These are phyloP conservation scores for Zarea fungicola DNA, from an alignment of 2,329 filamentous ascomycete species.

Conservation along the genomic window DNA sequence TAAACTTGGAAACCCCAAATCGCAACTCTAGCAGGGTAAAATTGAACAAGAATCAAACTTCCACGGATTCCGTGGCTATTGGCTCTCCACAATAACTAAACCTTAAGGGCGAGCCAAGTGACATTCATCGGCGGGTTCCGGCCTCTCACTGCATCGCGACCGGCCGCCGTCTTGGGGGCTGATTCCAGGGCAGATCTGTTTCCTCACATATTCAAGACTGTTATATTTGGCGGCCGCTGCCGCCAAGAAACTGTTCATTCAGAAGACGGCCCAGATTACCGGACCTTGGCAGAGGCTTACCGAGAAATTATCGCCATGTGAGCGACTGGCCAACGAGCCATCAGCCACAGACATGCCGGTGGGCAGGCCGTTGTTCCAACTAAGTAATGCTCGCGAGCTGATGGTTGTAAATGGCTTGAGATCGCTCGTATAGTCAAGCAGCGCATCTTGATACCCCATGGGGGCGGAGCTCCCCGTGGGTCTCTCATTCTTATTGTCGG, in stretches of 20 bases:
- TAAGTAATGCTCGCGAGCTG: neutral
- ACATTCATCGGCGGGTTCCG: conserved; percentile 3
- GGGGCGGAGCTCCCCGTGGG: conserved; percentile 9
- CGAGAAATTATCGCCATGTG: neutral
- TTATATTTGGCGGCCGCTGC: neutral
- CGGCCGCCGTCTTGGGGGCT: neutral
- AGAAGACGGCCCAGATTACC: neutral
- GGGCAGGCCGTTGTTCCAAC: neutral
- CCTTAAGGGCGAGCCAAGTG: too few species aligned
- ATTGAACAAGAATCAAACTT: neutral
- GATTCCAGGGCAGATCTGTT: too few species aligned
- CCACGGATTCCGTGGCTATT: neutral
- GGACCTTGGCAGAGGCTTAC: neutral
- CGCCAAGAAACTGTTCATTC: neutral
- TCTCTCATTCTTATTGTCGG: neutral
- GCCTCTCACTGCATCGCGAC: neutral
- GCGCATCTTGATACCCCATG: neutral
- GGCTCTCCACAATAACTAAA: neutral
- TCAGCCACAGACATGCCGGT: neutral
- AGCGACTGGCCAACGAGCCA: neutral
- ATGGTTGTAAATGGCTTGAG: neutral
- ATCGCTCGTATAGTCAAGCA: neutral
- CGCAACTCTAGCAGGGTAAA: conserved; percentile 11
- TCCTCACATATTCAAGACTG: neutral
- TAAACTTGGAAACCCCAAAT: neutral